Evolutionary conservation across 805 yeast genomes (phyloP).

Genomic region (Kazachstania bromeliacearum): DNA sequence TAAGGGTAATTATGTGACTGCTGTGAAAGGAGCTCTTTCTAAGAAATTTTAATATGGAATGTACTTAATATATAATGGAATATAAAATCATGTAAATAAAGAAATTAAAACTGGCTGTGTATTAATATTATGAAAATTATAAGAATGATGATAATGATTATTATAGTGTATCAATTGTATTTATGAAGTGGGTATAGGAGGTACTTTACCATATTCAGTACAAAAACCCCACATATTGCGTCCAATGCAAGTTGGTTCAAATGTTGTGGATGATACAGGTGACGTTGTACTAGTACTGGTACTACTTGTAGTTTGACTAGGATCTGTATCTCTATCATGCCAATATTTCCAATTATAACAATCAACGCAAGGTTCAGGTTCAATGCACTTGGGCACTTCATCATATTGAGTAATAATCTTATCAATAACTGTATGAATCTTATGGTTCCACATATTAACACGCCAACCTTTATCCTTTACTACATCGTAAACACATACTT

Average conservation of each 20-base stretch:
- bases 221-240: conserved; percentile 30
- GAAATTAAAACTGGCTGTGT: no score
- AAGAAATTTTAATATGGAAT: conserved; percentile 1
- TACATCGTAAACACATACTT: conserved; percentile 78
- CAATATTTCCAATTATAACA: conserved; percentile 84
- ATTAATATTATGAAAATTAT: no score
- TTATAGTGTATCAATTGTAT: no score
- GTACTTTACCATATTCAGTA: conserved; percentile 18
- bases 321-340: conserved; percentile 15
- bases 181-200: no score
- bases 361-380: conserved; percentile 78
- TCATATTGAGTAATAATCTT: conserved; percentile 65
- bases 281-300: conserved; percentile 9
- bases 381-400: conserved; percentile 61
- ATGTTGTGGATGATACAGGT: conserved; percentile 13
- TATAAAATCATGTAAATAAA: no score
- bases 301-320: conserved; percentile 3
- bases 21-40: conserved; percentile 27
- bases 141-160: no score
- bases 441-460: conserved; percentile 76
- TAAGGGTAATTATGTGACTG: conserved; percentile 37
- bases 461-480: conserved; percentile 88
- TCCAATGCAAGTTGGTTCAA: conserved; percentile 24
- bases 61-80: neutral
- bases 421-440: conserved; percentile 85